These are phyloP conservation scores for Fomitiporia mediterranea DNA, from an alignment of 1,284 basidiomycete genomes.

Conservation along the genomic window DNA sequence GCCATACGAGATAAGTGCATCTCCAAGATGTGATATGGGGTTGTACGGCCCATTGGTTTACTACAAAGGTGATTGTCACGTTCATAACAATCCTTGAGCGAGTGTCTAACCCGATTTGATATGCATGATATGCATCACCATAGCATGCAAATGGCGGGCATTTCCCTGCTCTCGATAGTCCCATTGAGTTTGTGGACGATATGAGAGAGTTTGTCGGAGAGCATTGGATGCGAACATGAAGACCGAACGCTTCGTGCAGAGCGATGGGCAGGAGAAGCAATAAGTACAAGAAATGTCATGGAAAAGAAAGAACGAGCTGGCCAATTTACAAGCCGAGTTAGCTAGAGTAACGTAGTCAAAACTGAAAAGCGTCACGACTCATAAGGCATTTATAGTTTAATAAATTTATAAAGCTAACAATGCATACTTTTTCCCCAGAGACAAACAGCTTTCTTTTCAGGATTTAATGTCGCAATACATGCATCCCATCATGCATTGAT, in stretches of 20 bases:
- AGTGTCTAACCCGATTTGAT: neutral
- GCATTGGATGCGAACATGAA: neutral
- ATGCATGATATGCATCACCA: neutral
- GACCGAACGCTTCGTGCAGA: slow-evolving; percentile 42
- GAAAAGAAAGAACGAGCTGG: slow-evolving; percentile 1
- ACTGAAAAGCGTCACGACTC: neutral
- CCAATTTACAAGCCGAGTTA: neutral
- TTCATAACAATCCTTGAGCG: neutral
- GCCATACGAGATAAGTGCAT: slow-evolving; percentile 23
- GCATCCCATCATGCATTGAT: no score
- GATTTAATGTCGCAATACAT: no score
- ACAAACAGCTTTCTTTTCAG: no score
- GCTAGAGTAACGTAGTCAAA: neutral
- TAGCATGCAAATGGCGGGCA: slow-evolving; percentile 14
- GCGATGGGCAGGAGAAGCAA: slow-evolving; percentile 58
- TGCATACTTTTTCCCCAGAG: no score
- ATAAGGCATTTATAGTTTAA: no score
- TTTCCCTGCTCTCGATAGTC: slow-evolving; percentile 17
- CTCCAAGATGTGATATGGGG: slow-evolving; percentile 16
- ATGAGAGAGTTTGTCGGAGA: slow-evolving; percentile 7
- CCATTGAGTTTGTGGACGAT: slow-evolving; percentile 13
- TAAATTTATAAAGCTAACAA: no score
- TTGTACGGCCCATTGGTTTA: slow-evolving; percentile 19
- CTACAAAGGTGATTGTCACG: slow-evolving; percentile 21
- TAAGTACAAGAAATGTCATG: slow-evolving; percentile 31